These are phyloP conservation scores for Penicillium arizonense DNA, from an alignment of 495 filamentous ascomycete species.

Conservation along the genomic window DNA sequence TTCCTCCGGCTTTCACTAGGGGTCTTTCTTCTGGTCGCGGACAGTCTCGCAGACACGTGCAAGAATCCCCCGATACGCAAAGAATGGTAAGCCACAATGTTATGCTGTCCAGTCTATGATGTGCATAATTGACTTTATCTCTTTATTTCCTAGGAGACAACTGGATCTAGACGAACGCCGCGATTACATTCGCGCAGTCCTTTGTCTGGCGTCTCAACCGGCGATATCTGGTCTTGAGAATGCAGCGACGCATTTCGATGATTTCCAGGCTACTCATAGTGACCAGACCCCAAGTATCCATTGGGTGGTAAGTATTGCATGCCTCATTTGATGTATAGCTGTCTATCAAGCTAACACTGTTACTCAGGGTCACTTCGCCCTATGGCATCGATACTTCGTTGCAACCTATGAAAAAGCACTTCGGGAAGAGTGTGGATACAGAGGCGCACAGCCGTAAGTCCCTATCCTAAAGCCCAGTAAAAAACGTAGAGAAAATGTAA, in stretches of 20 bases:
- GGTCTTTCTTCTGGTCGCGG: no score
- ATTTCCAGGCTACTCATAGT: slow-evolving; percentile 20
- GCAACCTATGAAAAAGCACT: slow-evolving; percentile 42
- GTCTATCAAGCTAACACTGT: slow-evolving; percentile 13
- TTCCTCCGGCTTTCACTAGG: no score
- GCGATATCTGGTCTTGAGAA: slow-evolving; percentile 16
- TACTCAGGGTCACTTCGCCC: slow-evolving; percentile 17
- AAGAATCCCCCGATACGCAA: slow-evolving; percentile 18
- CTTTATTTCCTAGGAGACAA: slow-evolving; percentile 10
- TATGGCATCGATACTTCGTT: slow-evolving; percentile 50
- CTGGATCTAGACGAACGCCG: slow-evolving; percentile 2
- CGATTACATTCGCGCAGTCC: slow-evolving; percentile 18
- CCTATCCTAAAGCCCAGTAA: no score
- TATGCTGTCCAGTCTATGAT: no score
- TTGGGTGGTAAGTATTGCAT: slow-evolving; percentile 13
- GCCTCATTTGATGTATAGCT: not conserved
- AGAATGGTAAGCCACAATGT: slow-evolving; percentile 17
- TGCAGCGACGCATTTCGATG: slow-evolving; percentile 11
- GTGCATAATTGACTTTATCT: not conserved
- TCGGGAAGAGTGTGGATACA: slow-evolving; percentile 43
- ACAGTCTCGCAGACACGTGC: not conserved
- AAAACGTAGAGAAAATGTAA: no score
- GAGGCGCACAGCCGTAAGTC: slow-evolving; percentile 41
- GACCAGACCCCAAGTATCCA: slow-evolving; percentile 19
- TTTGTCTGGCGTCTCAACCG: slow-evolving; percentile 12